Conservation (phyloP, 2,329 filamentous ascomycete species). For the Pseudopithomyces maydicus region DNA sequence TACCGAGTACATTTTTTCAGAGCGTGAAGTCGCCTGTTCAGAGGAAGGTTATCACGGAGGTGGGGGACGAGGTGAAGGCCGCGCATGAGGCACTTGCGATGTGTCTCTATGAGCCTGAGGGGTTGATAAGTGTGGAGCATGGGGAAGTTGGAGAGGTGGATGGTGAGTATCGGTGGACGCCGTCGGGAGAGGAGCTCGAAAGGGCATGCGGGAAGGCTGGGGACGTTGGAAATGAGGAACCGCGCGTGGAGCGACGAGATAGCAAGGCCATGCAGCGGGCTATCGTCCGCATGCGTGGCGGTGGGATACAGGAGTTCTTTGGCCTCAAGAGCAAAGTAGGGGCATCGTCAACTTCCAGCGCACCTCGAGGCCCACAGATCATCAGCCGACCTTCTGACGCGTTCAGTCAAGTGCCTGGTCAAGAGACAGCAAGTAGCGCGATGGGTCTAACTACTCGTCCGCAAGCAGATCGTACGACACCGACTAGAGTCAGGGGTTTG, state of each 20-base stretch:
- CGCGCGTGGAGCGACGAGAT: too few relatives aligned
- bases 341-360: background rate
- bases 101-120: background rate
- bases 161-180: background rate
- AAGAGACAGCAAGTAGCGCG: too few relatives aligned
- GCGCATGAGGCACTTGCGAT: background rate
- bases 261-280: too few relatives aligned
- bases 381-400: background rate
- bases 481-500: too few relatives aligned
- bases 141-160: background rate
- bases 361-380: background rate
- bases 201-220: background rate
- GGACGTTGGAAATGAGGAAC: too few relatives aligned
- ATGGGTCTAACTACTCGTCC: background rate
- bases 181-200: background rate
- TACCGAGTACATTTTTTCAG: too few relatives aligned
- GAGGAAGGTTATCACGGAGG: background rate
- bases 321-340: background rate
- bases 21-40: background rate
- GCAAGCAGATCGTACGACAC: background rate
- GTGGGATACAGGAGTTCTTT: background rate
- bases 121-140: background rate
- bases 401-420: background rate
- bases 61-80: background rate
- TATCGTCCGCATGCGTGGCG: background rate